Conservation (phyloP, 441 rosid species). For the Lepidium campestre region DNA sequence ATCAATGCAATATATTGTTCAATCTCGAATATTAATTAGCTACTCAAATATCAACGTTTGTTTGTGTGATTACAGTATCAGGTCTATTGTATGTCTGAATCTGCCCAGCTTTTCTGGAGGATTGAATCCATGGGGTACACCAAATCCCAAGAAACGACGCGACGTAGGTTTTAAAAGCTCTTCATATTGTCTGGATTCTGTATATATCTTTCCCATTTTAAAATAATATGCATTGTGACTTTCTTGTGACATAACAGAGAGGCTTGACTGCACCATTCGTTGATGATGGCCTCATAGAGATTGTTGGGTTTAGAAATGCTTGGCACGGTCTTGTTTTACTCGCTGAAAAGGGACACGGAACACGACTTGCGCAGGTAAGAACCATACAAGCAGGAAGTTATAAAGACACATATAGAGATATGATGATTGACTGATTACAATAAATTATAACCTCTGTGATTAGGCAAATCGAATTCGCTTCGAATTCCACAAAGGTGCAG, state of each 20-base stretch:
- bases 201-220: background rate
- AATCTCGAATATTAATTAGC: no score
- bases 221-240: background rate
- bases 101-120: constrained; percentile 97
- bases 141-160: constrained; percentile 46
- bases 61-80: constrained; percentile 45
- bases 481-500: constrained; percentile 73
- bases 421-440: constrained; percentile 2
- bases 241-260: constrained; percentile 42
- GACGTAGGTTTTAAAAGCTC: constrained; percentile 42
- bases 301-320: constrained; percentile 96
- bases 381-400: background rate
- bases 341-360: constrained; percentile 89
- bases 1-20: no score
- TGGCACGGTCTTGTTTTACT: constrained; percentile 93
- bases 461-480: constrained; percentile 83
- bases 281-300: constrained; percentile 85
- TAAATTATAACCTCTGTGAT: background rate
- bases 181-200: background rate
- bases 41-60: no score
- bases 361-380: constrained; percentile 91
- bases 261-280: constrained; percentile 81
- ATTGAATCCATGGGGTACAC: constrained; percentile 86
- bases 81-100: constrained; percentile 89
- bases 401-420: background rate